Conservation (phyloP, 2,329 filamentous ascomycete species). For the Lachnellula arida region DNA sequence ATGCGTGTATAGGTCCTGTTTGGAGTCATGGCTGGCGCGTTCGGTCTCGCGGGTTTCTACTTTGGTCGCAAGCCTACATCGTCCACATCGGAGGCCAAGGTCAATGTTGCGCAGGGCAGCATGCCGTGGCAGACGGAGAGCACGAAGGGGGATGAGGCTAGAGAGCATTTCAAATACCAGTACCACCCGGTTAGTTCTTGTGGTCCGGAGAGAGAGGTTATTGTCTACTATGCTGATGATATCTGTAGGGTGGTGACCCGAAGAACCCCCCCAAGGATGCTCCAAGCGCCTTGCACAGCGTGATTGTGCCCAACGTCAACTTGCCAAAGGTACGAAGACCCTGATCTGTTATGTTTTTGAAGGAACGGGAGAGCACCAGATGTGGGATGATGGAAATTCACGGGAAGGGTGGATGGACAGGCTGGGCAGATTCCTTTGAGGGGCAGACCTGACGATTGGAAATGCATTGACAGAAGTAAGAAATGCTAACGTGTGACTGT, state of each 20-base stretch:
- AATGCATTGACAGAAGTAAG: no score
- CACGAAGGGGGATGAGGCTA: slow-evolving; percentile 55
- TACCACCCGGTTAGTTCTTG: slow-evolving; percentile 36
- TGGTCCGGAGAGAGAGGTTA: background rate
- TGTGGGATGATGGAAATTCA: no score
- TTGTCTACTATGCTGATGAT: slow-evolving; percentile 44
- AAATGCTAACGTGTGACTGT: background rate
- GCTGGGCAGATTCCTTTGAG: background rate
- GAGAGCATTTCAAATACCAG: slow-evolving; percentile 54
- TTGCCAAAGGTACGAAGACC: slow-evolving; percentile 68
- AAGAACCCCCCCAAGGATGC: slow-evolving; percentile 76
- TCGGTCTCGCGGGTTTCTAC: slow-evolving; percentile 86
- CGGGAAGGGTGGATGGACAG: background rate
- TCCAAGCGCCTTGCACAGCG: slow-evolving; percentile 90
- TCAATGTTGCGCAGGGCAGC: slow-evolving; percentile 68
- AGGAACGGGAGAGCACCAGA: background rate
- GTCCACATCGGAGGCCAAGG: slow-evolving; percentile 72
- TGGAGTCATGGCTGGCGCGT: slow-evolving; percentile 83
- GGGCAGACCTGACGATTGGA: no score
- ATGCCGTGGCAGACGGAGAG: slow-evolving; percentile 86
- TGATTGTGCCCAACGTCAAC: slow-evolving; percentile 89
- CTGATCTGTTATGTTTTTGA: slow-evolving; percentile 3
- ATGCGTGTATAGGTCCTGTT: slow-evolving; percentile 66
- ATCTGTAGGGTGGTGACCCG: slow-evolving; percentile 65
- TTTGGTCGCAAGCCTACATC: slow-evolving; percentile 83